Percentiles rank a stretch among this genome's conserved stretches.
Evolutionary conservation across 495 filamentous ascomycete genomes (phyloP).

Genomic region (Aspergillus ostianus): DNA sequence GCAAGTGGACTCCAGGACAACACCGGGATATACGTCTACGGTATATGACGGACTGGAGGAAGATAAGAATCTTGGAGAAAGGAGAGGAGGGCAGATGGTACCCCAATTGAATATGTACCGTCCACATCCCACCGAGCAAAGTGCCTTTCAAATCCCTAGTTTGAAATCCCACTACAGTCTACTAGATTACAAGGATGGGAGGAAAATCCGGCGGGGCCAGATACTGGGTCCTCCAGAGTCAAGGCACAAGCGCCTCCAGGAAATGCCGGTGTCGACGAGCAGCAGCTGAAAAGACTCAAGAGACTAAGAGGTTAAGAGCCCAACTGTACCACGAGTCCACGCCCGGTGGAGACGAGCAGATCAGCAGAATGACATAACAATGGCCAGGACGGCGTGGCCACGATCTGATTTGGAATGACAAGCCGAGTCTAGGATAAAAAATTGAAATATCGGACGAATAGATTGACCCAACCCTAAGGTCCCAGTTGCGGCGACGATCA

Average conservation of each 20-base stretch:
- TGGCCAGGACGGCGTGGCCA: conserved; percentile 1
- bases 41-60: conserved; percentile 6
- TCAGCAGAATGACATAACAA: conserved; percentile 13
- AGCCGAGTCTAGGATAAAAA: conserved; percentile 2
- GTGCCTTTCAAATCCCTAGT: not conserved
- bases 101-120: conserved; percentile 8
- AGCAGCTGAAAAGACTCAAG: not conserved
- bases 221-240: not conserved
- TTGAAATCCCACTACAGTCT: not conserved
- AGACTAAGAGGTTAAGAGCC: too few species aligned
- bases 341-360: conserved; percentile 6
- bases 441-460: not conserved
- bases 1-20: conserved; percentile 1
- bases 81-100: not conserved
- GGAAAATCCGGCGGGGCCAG: not conserved
- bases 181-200: not conserved
- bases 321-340: not conserved
- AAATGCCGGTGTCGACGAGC: conserved; percentile 3
- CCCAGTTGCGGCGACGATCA: conserved; percentile 9
- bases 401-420: conserved; percentile 14
- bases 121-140: not conserved
- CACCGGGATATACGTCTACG: not conserved
- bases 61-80: conserved; percentile 14
- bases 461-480: not conserved
- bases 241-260: not conserved